These are phyloP conservation scores for Colletotrichum paranaense DNA, from an alignment of 2,329 filamentous ascomycete species.

Conservation along the genomic window DNA sequence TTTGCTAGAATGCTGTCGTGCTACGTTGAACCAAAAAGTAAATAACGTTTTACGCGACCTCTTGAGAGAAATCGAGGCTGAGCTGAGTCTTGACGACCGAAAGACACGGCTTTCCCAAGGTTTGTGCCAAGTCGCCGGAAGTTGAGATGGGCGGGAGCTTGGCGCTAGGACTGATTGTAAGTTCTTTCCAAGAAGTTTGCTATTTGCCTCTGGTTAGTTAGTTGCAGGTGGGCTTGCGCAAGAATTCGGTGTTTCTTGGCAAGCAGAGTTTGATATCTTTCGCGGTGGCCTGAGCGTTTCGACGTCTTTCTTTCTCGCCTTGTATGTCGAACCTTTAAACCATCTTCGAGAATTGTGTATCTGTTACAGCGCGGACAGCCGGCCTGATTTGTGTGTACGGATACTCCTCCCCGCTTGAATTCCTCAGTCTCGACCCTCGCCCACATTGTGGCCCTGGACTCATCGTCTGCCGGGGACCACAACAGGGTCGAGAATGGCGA, in stretches of 20 bases:
- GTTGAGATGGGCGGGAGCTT: background rate
- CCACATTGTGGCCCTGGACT: background rate
- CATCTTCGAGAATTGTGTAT: background rate
- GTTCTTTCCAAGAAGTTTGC: background rate
- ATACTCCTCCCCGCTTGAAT: background rate
- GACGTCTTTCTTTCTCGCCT: background rate
- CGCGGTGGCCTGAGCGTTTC: background rate
- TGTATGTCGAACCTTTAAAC: background rate
- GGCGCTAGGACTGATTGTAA: background rate
- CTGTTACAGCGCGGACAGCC: background rate
- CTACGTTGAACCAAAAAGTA: background rate
- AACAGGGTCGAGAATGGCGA: background rate
- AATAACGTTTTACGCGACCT: background rate
- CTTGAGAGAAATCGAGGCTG: background rate
- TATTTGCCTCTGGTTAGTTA: background rate
- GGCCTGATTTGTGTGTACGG: background rate
- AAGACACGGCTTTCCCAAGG: background rate
- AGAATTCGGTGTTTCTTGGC: background rate
- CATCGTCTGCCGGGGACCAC: background rate
- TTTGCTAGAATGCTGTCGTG: background rate
- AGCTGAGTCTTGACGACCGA: background rate
- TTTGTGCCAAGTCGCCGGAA: background rate
- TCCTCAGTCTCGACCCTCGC: background rate
- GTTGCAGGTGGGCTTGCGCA: background rate
- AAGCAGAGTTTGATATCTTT: background rate